Conservation (phyloP, 805 yeast species). For the Nakazawaea molendinolei region DNA sequence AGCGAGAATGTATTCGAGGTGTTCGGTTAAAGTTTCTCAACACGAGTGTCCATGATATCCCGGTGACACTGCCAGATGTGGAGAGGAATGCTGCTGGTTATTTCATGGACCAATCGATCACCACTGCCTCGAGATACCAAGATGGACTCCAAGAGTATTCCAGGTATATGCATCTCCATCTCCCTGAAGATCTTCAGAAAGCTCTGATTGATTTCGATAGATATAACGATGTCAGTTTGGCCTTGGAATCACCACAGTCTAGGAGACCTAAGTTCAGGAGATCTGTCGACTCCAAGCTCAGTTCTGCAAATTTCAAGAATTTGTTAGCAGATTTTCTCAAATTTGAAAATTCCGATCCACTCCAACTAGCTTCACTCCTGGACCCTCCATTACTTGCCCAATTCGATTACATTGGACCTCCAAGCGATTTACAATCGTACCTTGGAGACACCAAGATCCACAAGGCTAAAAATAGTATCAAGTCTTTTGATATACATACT, state of each 20-base stretch:
- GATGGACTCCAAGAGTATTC: slow-evolving; percentile 27
- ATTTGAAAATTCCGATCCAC: slow-evolving; percentile 1
- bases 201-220: slow-evolving; percentile 9
- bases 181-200: slow-evolving; percentile 8
- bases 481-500: no score
- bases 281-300: slow-evolving; percentile 18
- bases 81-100: not conserved
- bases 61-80: slow-evolving; percentile 1
- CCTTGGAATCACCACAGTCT: slow-evolving; percentile 14
- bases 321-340: slow-evolving; percentile 5
- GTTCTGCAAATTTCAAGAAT: slow-evolving; percentile 14
- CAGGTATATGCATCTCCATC: slow-evolving; percentile 22
- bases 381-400: not conserved
- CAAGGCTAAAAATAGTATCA: not conserved
- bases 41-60: slow-evolving; percentile 6
- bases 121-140: slow-evolving; percentile 32
- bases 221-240: slow-evolving; percentile 4
- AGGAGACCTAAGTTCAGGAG: slow-evolving; percentile 28
- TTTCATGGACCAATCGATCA: slow-evolving; percentile 36
- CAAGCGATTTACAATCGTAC: slow-evolving; percentile 1
- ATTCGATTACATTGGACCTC: slow-evolving; percentile 8
- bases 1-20: slow-evolving; percentile 41
- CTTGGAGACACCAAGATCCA: slow-evolving; percentile 2
- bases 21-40: slow-evolving; percentile 35
- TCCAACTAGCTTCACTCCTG: not conserved